phyloP scores from a whole-genome alignment of 2,329 filamentous ascomycete species.

The Monosporascus cannonballus region DNA sequence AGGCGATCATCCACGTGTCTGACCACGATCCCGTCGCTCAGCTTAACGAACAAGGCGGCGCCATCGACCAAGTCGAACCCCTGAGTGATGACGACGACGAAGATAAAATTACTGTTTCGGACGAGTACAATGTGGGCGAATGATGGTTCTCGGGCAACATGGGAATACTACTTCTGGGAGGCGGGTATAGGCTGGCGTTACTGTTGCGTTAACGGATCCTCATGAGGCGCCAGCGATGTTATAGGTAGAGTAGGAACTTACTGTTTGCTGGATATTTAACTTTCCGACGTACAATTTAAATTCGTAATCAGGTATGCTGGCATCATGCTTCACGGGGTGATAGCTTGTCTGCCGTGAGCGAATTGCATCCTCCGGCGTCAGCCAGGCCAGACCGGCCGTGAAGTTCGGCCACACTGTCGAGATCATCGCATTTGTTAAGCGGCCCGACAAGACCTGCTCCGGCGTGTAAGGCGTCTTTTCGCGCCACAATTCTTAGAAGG shows the following conservation, averaged over 20 bases:
- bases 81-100: conserved; percentile 65
- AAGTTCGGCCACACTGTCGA: too few species aligned
- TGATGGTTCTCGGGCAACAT: not conserved
- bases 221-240: not conserved
- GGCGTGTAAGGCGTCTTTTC: too few species aligned
- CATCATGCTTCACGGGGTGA: too few species aligned
- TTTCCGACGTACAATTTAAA: not conserved
- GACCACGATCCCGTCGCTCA: conserved; percentile 59
- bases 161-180: not conserved
- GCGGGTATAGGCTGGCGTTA: not conserved
- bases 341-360: too few species aligned
- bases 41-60: conserved; percentile 58
- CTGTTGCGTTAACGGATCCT: not conserved
- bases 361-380: too few species aligned
- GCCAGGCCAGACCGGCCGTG: too few species aligned
- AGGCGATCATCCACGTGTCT: conserved; percentile 79
- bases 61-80: conserved; percentile 84
- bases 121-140: not conserved
- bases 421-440: too few species aligned
- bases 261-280: not conserved
- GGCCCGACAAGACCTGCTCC: too few species aligned
- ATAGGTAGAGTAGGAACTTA: not conserved
- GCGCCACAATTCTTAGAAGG: too few species aligned
- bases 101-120: conserved; percentile 2
- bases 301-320: too few species aligned